Base-by-base conservation (phyloP, 768 basidiomycete genomes). In the Mrakia frigida region DNA sequence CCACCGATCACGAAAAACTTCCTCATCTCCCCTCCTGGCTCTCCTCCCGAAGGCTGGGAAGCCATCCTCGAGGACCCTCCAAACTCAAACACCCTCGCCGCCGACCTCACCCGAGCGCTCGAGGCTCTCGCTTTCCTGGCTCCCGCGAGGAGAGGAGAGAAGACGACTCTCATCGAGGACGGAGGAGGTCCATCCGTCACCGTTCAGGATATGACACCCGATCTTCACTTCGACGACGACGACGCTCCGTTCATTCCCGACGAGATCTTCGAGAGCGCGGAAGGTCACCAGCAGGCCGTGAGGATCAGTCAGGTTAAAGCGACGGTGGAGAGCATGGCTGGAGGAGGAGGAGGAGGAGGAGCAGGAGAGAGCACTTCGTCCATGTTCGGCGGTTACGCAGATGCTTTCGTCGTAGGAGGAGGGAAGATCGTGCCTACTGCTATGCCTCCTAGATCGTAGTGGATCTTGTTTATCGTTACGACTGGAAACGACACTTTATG, bases 31-130 rank as follows among this genome's bases (percentile, higher is more conserved):
- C 97, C 97, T 0, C 97, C 97, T 5, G 97, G 97, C 6, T 97
- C 94, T 0, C 97, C 97, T 0, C 97, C 97, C 0, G 90, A 95
- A 1, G 97, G 95, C 3, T 99, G 97, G 97, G 94, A 97, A 81
- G 93, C 88, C 33, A 88, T 94, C 75, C 86, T 86, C 70, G 96
- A 98, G 83, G 94, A 95, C 11, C 92, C 93, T 25, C 96, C 96
- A 0, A 98, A 98, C 81, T 82, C 85, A 3, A 84, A 87, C 3
- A 90, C 94, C 6, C 87, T 97, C 35, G 96, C 96, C 0, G 89
- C 91, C 33, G 96, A 98, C 82, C 87, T 98, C 79, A 91, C 93
- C 37, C 81, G 86, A 16, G 96, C 96, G 23, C 84, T 98, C 74
- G 87, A 86, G 79, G 88, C 87, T 79, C 86, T 98, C 3, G 88